phyloP scores from a whole-genome alignment of 2,329 filamentous ascomycete species.

The Diaporthe longicolla region DNA sequence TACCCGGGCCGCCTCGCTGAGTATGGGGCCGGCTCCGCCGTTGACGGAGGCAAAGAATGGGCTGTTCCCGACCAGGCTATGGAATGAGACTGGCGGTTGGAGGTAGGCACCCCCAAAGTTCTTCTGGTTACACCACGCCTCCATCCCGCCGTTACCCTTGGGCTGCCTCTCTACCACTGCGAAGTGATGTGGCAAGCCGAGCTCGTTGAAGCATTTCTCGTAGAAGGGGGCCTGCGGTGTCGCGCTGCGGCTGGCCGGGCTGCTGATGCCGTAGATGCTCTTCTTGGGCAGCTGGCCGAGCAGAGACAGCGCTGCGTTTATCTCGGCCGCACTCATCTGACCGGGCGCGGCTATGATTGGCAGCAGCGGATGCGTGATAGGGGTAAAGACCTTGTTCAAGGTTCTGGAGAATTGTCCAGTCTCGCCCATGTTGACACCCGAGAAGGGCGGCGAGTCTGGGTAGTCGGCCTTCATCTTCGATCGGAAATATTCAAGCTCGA shows the following conservation, averaged over 20 bases:
- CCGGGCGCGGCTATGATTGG: slow-evolving; percentile 89
- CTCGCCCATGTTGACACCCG: slow-evolving; percentile 89
- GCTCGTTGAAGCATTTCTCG: slow-evolving; percentile 85
- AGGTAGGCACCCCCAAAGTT: slow-evolving; percentile 88
- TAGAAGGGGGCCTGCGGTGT: slow-evolving; percentile 87
- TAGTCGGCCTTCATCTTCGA: slow-evolving; percentile 80
- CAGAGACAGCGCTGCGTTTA: slow-evolving; percentile 82
- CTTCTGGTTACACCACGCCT: slow-evolving; percentile 79
- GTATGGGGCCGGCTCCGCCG: slow-evolving; percentile 65
- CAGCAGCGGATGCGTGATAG: slow-evolving; percentile 87
- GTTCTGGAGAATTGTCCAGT: slow-evolving; percentile 88
- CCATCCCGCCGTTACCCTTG: slow-evolving; percentile 75
- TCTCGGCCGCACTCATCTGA: slow-evolving; percentile 87
- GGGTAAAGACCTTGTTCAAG: slow-evolving; percentile 88
- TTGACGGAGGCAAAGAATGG: slow-evolving; percentile 66
- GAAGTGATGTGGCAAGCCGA: slow-evolving; percentile 89
- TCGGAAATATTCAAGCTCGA: slow-evolving; percentile 91
- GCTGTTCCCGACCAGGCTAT: slow-evolving; percentile 71
- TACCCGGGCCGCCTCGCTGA: slow-evolving; percentile 82
- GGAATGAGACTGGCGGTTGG: slow-evolving; percentile 77
- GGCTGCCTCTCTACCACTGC: slow-evolving; percentile 79
- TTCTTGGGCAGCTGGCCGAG: slow-evolving; percentile 86
- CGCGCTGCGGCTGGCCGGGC: slow-evolving; percentile 71
- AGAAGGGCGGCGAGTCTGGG: slow-evolving; percentile 79
- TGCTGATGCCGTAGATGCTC: slow-evolving; percentile 85